These are phyloP conservation scores for Cyberlindnera suaveolens DNA, from an alignment of 805 yeast genomes.

Conservation along the genomic window DNA sequence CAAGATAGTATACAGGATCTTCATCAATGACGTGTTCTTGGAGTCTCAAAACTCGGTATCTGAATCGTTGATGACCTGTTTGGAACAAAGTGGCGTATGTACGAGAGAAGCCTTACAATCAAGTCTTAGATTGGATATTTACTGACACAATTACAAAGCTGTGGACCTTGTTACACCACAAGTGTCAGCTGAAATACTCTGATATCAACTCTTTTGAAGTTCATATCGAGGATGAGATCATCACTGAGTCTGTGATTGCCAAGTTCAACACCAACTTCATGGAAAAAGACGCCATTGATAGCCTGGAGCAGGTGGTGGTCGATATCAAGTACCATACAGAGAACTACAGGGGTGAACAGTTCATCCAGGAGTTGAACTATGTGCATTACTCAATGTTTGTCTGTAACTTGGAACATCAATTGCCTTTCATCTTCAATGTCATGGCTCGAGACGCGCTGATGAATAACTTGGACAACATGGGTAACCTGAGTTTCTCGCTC, in stretches of 20 bases:
- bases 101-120: too few species aligned
- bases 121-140: background rate
- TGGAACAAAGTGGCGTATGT: constrained; percentile 1
- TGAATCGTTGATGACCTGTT: constrained; percentile 6
- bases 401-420: constrained; percentile 26
- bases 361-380: constrained; percentile 6
- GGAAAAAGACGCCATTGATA: constrained; percentile 2
- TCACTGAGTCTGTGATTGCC: constrained; percentile 4
- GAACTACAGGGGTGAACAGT: background rate
- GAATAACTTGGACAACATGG: constrained; percentile 19
- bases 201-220: constrained; percentile 9
- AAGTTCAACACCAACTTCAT: constrained; percentile 6
- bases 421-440: constrained; percentile 28
- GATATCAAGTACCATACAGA: constrained; percentile 6
- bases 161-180: constrained; percentile 4
- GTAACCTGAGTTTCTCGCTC: constrained; percentile 24
- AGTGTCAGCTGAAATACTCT: constrained; percentile 6
- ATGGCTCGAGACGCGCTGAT: constrained; percentile 17
- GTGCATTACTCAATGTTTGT: constrained; percentile 7
- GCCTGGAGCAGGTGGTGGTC: constrained; percentile 3
- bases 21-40: constrained; percentile 8
- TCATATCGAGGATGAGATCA: constrained; percentile 2
- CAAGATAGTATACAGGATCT: constrained; percentile 9
- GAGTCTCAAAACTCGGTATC: constrained; percentile 6
- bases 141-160: background rate